Evolutionary conservation across 2,329 filamentous ascomycete genomes (phyloP).

Genomic region (Botrytis hyacinthi): DNA sequence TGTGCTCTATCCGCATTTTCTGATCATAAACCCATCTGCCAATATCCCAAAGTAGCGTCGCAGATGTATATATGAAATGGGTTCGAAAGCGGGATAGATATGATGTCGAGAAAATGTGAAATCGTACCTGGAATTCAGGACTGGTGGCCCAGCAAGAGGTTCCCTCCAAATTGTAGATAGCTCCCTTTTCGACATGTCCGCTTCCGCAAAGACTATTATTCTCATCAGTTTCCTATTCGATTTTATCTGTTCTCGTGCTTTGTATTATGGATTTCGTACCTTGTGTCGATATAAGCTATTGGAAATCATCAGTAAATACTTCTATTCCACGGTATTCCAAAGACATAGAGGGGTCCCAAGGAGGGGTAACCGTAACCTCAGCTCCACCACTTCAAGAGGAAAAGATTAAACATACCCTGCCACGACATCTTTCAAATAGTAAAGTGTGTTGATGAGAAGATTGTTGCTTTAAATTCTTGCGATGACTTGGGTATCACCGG

Average conservation of each 20-base stretch:
- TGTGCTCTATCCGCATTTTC: not conserved
- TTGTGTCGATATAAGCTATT: constrained; percentile 60
- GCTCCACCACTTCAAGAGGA: not conserved
- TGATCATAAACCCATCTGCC: not conserved
- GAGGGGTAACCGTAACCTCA: constrained; percentile 33
- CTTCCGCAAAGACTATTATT: constrained; percentile 69
- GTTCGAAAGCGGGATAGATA: not conserved
- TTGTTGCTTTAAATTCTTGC: not conserved
- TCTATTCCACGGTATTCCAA: not conserved
- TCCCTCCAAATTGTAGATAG: constrained; percentile 78
- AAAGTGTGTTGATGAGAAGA: not conserved
- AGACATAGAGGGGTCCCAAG: constrained; percentile 23
- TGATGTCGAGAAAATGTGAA: not conserved
- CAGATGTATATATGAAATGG: not conserved
- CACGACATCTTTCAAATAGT: constrained; percentile 61
- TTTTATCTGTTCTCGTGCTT: not conserved
- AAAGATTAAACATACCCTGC: constrained; percentile 58
- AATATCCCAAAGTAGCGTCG: not conserved
- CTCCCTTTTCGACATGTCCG: constrained; percentile 77
- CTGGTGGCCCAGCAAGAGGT: constrained; percentile 77
- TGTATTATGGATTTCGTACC: constrained; percentile 44
- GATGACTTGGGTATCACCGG: not conserved
- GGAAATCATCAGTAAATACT: constrained; percentile 26
- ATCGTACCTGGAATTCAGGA: constrained; percentile 54
- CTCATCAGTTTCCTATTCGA: constrained; percentile 29